phyloP scores from a whole-genome alignment of 2,329 filamentous ascomycete genomes.

The Ophiosphaerella herpotricha region DNA sequence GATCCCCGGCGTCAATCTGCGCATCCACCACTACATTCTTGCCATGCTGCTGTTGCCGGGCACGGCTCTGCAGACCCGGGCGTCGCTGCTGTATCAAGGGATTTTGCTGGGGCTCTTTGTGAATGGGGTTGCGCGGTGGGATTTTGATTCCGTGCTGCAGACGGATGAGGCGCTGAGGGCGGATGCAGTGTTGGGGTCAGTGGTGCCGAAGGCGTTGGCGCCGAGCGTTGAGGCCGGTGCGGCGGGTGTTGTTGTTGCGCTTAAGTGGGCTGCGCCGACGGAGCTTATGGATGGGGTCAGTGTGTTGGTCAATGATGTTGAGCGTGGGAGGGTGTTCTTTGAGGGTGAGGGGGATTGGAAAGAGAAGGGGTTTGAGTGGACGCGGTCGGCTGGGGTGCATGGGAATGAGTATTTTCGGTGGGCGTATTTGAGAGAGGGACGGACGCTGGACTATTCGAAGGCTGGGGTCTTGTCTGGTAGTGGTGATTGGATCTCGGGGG shows the following conservation, averaged over 20 bases:
- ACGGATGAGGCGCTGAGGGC: conserved; percentile 73
- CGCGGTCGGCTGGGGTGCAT: conserved; percentile 47
- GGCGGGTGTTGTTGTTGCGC: conserved; percentile 60
- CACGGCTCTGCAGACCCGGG: conserved; percentile 42
- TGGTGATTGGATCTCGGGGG: conserved; percentile 36
- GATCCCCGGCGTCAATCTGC: conserved; percentile 76
- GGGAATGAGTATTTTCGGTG: conserved; percentile 44
- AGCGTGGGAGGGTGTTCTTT: conserved; percentile 55
- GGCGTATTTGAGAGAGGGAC: conserved; percentile 34
- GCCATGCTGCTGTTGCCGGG: conserved; percentile 43
- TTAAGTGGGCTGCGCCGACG: conserved; percentile 55
- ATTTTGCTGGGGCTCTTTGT: conserved; percentile 43
- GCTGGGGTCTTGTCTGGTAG: conserved; percentile 32
- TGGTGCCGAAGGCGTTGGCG: conserved; percentile 55
- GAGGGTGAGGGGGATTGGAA: conserved; percentile 17
- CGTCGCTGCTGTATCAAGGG: conserved; percentile 42
- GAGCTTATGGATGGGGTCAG: conserved; percentile 70
- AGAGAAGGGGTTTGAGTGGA: conserved; percentile 26
- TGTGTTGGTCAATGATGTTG: conserved; percentile 82
- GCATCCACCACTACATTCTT: conserved; percentile 74
- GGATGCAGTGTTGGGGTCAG: conserved; percentile 57
- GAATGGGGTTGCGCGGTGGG: conserved; percentile 46
- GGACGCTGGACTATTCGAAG: conserved; percentile 39
- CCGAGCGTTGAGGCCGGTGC: conserved; percentile 26
- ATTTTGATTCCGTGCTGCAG: conserved; percentile 69